These are phyloP conservation scores for Panaeolus cyanescens DNA, from an alignment of 768 basidiomycete species.

Conservation along the genomic window DNA sequence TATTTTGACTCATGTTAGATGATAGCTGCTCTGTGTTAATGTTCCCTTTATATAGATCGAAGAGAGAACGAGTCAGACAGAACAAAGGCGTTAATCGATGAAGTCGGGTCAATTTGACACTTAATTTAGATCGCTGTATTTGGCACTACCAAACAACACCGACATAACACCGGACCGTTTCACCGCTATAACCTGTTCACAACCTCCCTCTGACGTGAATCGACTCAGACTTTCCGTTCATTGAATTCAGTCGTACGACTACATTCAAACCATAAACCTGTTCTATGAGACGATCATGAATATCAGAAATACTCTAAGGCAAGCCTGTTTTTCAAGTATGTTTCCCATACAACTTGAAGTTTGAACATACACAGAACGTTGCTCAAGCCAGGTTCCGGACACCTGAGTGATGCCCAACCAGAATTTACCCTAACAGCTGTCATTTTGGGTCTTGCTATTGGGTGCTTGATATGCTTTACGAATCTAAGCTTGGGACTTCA, in stretches of 20 bases:
- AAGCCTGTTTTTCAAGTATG: conserved; percentile 4
- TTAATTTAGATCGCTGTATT: neutral
- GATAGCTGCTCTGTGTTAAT: neutral
- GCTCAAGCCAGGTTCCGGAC: neutral
- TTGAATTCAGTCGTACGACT: neutral
- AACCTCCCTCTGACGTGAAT: too few relatives aligned
- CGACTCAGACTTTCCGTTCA: neutral
- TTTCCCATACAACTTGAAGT: neutral
- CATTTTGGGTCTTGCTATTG: conserved; percentile 77
- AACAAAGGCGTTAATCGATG: conserved; percentile 15
- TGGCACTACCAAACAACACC: conserved; percentile 21
- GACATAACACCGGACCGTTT: neutral
- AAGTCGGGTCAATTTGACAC: neutral
- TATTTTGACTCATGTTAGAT: conserved; percentile 49
- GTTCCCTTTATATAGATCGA: neutral
- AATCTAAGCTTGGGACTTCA: conserved; percentile 89
- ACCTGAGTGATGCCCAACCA: conserved; percentile 27
- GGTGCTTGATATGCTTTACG: conserved; percentile 88
- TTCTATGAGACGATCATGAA: conserved; percentile 13
- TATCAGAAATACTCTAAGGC: conserved; percentile 23
- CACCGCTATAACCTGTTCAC: too few relatives aligned
- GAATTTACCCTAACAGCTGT: conserved; percentile 62
- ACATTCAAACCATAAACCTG: neutral
- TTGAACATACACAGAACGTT: neutral
- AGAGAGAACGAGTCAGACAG: conserved; percentile 2